Conservation (phyloP, 306 rosid species). For the Cucurbita pepo region DNA sequence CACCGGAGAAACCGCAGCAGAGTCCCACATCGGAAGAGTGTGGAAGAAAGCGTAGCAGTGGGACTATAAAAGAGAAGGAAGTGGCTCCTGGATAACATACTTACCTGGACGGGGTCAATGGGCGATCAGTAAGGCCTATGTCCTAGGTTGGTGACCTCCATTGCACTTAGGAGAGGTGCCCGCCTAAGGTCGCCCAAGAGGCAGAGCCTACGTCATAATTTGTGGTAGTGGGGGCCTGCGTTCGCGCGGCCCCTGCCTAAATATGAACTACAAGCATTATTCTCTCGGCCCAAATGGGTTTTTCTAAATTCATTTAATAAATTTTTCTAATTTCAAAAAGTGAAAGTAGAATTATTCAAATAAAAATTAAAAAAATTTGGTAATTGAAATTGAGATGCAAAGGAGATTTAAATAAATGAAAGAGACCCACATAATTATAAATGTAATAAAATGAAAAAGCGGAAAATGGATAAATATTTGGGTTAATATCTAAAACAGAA, state of each 20-base stretch:
- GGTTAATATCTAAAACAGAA: background rate
- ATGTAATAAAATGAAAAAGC: background rate
- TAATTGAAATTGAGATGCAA: background rate
- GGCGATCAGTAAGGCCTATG: constrained; percentile 17
- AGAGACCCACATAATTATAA: background rate
- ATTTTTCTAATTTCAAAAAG: background rate
- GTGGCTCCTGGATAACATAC: background rate
- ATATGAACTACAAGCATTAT: fast-evolving
- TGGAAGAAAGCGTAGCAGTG: background rate
- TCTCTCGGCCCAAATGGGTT: too few species aligned
- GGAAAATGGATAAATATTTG: background rate
- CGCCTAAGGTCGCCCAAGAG: constrained; percentile 17
- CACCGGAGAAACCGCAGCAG: background rate
- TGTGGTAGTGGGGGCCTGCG: constrained; percentile 42
- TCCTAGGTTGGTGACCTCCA: constrained; percentile 26
- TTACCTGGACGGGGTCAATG: constrained; percentile 34
- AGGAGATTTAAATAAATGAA: background rate
- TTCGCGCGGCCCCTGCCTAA: constrained; percentile 31
- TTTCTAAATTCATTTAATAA: too few species aligned
- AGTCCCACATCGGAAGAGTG: background rate
- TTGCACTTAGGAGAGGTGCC: constrained; percentile 25
- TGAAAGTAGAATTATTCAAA: background rate
- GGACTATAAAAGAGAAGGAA: background rate
- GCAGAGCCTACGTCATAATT: constrained; percentile 45
- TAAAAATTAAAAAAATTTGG: background rate